Percentiles rank a stretch among this genome's conserved stretches.
Evolutionary conservation across 495 filamentous ascomycete genomes (phyloP).

Genomic region (Copromyces sp.): DNA sequence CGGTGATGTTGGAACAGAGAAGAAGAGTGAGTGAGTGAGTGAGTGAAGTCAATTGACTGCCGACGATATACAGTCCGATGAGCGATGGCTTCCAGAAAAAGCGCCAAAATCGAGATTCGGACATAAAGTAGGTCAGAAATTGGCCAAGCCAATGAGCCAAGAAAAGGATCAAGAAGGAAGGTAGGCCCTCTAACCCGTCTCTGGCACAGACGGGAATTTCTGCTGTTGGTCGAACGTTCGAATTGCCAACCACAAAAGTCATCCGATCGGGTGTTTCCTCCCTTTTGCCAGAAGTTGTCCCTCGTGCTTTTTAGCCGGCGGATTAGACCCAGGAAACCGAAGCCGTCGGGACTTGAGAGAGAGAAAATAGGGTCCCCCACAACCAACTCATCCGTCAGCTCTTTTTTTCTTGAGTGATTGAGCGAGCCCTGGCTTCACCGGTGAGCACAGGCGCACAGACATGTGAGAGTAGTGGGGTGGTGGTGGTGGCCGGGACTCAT

Average conservation of each 20-base stretch:
- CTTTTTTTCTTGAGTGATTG: background rate
- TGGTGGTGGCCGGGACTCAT: background rate
- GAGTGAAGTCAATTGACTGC: background rate
- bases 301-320: background rate
- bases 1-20: background rate
- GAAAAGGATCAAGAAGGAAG: background rate
- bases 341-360: background rate
- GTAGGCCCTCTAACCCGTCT: background rate
- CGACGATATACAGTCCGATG: background rate
- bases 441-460: background rate
- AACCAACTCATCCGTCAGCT: background rate
- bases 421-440: background rate
- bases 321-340: background rate
- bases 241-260: background rate
- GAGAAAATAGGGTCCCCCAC: background rate
- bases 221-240: background rate
- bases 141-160: background rate
- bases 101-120: background rate
- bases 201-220: background rate
- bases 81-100: background rate
- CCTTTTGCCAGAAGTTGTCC: background rate
- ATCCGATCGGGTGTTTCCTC: background rate
- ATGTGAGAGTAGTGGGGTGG: background rate
- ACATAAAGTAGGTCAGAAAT: background rate
- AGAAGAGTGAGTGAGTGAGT: background rate